These are phyloP conservation scores for Dichotomopilus funicola DNA, from an alignment of 2,329 filamentous ascomycete genomes.

Conservation along the genomic window DNA sequence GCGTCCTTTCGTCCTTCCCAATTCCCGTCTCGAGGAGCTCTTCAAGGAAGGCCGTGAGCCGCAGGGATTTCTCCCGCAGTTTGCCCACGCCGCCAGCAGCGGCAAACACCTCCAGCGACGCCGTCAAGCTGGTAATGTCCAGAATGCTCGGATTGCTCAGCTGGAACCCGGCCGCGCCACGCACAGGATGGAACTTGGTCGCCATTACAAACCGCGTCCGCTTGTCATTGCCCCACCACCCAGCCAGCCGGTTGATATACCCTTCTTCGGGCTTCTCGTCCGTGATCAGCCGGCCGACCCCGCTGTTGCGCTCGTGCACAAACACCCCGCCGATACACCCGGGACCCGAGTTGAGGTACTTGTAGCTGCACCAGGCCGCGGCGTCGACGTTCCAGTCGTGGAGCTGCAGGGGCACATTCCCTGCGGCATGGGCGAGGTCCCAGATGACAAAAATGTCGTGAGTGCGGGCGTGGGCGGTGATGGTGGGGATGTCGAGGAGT, in stretches of 20 bases:
- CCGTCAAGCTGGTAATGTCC: constrained; percentile 64
- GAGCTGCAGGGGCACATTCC: constrained; percentile 65
- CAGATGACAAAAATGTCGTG: constrained; percentile 65
- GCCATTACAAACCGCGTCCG: constrained; percentile 66
- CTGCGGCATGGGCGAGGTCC: constrained; percentile 74
- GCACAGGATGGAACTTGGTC: constrained; percentile 64
- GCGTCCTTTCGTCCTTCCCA: constrained; percentile 27
- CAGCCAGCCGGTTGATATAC: constrained; percentile 54
- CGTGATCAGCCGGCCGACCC: constrained; percentile 28
- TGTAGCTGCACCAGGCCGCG: constrained; percentile 77
- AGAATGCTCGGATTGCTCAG: constrained; percentile 68
- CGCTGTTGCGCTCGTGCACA: constrained; percentile 60
- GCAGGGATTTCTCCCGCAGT: constrained; percentile 59
- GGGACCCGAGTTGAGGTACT: constrained; percentile 73
- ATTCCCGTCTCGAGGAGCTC: constrained; percentile 36
- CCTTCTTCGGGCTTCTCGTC: constrained; percentile 31
- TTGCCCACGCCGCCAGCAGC: constrained; percentile 53
- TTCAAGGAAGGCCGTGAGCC: constrained; percentile 64
- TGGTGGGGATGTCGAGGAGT: constrained; percentile 65
- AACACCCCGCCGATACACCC: constrained; percentile 69
- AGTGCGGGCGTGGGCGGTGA: constrained; percentile 63
- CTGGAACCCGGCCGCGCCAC: constrained; percentile 70
- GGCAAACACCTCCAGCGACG: constrained; percentile 65
- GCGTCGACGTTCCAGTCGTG: constrained; percentile 76
- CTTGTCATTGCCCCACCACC: constrained; percentile 77